These are phyloP conservation scores for Heliamphora exappendiculata DNA, from an alignment of 148 eudicot species.

Conservation along the genomic window DNA sequence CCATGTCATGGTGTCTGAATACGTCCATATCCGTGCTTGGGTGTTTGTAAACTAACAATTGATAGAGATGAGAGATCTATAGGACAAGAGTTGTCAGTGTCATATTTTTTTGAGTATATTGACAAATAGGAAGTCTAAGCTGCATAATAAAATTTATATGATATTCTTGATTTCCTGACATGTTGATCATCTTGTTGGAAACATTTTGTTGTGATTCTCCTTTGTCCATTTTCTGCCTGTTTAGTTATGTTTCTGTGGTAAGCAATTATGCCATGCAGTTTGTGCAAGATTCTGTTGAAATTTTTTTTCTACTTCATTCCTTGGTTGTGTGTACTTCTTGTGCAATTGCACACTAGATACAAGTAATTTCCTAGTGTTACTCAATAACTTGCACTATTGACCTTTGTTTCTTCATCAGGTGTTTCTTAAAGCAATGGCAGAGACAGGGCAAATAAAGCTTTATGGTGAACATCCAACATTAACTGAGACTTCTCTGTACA, in stretches of 20 bases:
- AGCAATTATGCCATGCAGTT: background rate
- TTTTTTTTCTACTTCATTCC: background rate
- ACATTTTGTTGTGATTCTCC: constrained; percentile 2
- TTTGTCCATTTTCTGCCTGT: background rate
- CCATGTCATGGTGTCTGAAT: background rate
- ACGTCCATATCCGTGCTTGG: background rate
- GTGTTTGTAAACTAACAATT: background rate
- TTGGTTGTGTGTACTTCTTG: background rate
- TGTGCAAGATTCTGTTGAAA: background rate
- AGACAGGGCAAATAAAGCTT: constrained; percentile 91
- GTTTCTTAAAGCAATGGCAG: constrained; percentile 99
- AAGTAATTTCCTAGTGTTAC: background rate
- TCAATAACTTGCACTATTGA: background rate
- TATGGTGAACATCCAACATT: constrained; percentile 85
- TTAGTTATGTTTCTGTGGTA: background rate
- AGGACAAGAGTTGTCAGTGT: background rate
- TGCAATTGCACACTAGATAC: background rate
- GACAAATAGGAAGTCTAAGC: background rate
- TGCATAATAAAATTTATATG: background rate
- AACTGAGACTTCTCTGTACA: constrained; percentile 82
- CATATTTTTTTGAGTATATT: background rate
- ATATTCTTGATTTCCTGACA: background rate
- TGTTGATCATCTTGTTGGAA: background rate
- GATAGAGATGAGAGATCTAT: background rate
- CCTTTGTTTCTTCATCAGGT: constrained; percentile 37